A percentile compares a stretch with the other conserved stretches of the same genome.
These are phyloP conservation scores for Epichloe sibirici DNA, from an alignment of 2,329 filamentous ascomycete genomes.

Conservation along the genomic window DNA sequence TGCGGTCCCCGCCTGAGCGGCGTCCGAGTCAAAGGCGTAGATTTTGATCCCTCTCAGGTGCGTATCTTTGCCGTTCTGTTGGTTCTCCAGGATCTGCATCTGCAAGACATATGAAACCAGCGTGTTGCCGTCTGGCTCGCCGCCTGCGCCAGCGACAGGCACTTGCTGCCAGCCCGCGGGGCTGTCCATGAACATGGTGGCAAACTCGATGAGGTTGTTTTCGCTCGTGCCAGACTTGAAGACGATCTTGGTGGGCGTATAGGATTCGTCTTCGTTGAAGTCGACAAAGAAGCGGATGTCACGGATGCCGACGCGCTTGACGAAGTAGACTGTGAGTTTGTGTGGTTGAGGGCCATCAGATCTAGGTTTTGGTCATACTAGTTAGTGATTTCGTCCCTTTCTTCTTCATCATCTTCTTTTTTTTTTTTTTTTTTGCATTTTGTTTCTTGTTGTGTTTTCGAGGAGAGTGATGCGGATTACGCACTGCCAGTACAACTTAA, in stretches of 20 bases:
- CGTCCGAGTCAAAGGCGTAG: slow-evolving; percentile 47
- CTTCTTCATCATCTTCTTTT: background rate
- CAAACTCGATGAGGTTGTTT: slow-evolving; percentile 84
- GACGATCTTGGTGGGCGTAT: slow-evolving; percentile 86
- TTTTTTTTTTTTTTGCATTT: background rate
- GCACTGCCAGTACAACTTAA: slow-evolving; percentile 68
- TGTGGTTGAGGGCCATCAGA: slow-evolving; percentile 80
- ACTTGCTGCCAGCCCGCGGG: slow-evolving; percentile 89
- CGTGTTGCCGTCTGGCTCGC: slow-evolving; percentile 55
- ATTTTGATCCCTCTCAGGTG: slow-evolving; percentile 89
- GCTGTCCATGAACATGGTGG: slow-evolving; percentile 62
- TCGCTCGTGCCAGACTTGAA: slow-evolving; percentile 83
- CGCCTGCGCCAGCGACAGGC: slow-evolving; percentile 42
- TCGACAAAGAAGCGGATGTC: slow-evolving; percentile 78
- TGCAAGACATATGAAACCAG: slow-evolving; percentile 84
- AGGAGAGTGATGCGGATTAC: slow-evolving; percentile 14
- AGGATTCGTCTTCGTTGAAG: slow-evolving; percentile 86
- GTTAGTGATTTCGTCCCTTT: background rate
- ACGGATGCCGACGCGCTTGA: slow-evolving; percentile 68
- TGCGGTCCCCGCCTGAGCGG: slow-evolving; percentile 24
- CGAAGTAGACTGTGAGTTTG: slow-evolving; percentile 72
- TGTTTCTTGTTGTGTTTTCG: background rate
- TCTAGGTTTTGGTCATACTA: slow-evolving; percentile 24
- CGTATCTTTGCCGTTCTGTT: slow-evolving; percentile 99
- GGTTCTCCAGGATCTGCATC: slow-evolving; percentile 85